phyloP scores from a whole-genome alignment of 2,329 filamentous ascomycete genomes.

The Aquanectria penicillioides region DNA sequence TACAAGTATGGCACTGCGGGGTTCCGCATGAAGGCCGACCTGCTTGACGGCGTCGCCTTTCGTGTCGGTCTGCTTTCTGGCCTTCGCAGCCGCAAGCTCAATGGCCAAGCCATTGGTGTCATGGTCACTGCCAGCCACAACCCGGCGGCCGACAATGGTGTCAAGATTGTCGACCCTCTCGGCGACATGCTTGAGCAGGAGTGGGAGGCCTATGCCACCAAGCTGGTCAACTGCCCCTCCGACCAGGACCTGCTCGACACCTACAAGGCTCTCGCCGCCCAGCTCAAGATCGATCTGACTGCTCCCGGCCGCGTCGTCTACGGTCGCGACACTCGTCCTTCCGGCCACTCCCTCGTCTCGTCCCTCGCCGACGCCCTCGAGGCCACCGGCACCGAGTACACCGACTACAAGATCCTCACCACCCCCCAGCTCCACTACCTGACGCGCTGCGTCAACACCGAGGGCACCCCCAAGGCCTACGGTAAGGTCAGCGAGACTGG shows the following conservation, averaged over 20 bases:
- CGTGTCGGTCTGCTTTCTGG: constrained; percentile 90
- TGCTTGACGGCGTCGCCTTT: constrained; percentile 92
- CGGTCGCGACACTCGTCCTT: constrained; percentile 92
- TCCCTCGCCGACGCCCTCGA: constrained; percentile 84
- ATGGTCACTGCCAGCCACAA: constrained; percentile 98
- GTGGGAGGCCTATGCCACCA: constrained; percentile 91
- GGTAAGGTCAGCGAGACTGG: constrained; percentile 89
- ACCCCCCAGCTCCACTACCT: constrained; percentile 99
- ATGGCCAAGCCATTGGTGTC: constrained; percentile 91
- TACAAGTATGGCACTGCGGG: constrained; percentile 76
- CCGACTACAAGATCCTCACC: constrained; percentile 90
- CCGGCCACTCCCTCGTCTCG: constrained; percentile 82
- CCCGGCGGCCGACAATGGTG: constrained; percentile 87
- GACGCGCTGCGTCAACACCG: constrained; percentile 92
- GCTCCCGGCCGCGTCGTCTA: constrained; percentile 84
- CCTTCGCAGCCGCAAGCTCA: constrained; percentile 88
- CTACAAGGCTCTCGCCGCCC: constrained; percentile 79
- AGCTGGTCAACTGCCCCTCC: constrained; percentile 83
- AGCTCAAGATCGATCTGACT: constrained; percentile 79
- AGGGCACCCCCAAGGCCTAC: constrained; percentile 87
- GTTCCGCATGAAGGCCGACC: constrained; percentile 76
- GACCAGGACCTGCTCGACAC: constrained; percentile 79
- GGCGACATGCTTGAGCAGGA: constrained; percentile 97
- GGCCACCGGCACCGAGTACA: constrained; percentile 77
- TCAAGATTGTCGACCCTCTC: constrained; percentile 97